Evolutionary conservation across 2,329 filamentous ascomycete genomes (phyloP).

Genomic region (Fusarium beomiforme): DNA sequence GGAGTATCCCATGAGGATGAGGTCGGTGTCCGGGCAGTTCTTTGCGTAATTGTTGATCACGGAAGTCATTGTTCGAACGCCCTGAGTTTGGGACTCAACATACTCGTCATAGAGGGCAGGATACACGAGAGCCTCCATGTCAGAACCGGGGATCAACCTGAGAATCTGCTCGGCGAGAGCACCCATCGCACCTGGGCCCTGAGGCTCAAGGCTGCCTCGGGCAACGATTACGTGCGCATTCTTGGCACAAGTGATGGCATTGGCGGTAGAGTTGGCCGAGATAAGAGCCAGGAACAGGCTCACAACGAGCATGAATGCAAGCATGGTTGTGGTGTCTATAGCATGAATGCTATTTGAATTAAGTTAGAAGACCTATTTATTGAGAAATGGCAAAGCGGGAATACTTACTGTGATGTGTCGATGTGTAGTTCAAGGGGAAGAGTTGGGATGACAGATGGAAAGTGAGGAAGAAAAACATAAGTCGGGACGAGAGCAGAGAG

Average conservation of each 20-base stretch:
- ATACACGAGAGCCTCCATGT: conserved; percentile 33
- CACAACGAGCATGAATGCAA: neutral
- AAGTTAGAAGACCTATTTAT: neutral
- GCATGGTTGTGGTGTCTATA: conserved; percentile 2
- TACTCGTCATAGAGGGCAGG: conserved; percentile 34
- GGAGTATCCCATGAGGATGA: conserved; percentile 35
- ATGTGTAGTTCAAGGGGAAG: neutral
- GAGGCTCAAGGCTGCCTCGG: conserved; percentile 31
- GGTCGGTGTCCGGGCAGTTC: conserved; percentile 26
- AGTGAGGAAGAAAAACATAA: neutral
- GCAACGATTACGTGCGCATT: conserved; percentile 35
- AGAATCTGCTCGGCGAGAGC: conserved; percentile 12
- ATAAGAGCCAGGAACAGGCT: conserved; percentile 7
- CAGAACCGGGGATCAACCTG: conserved; percentile 18
- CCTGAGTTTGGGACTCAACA: conserved; percentile 28
- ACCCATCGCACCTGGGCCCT: conserved; percentile 33
- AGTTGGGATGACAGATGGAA: neutral
- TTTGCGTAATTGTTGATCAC: conserved; percentile 19
- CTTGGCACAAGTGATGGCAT: conserved; percentile 11
- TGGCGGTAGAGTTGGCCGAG: neutral
- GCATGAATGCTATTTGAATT: neutral
- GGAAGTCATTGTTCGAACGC: conserved; percentile 9
- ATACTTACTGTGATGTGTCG: neutral
- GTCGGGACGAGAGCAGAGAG: neutral
- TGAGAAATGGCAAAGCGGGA: neutral